Evolutionary conservation across 140 eudicot genomes (phyloP).

Genomic region (Erigeron philadelphicus): DNA sequence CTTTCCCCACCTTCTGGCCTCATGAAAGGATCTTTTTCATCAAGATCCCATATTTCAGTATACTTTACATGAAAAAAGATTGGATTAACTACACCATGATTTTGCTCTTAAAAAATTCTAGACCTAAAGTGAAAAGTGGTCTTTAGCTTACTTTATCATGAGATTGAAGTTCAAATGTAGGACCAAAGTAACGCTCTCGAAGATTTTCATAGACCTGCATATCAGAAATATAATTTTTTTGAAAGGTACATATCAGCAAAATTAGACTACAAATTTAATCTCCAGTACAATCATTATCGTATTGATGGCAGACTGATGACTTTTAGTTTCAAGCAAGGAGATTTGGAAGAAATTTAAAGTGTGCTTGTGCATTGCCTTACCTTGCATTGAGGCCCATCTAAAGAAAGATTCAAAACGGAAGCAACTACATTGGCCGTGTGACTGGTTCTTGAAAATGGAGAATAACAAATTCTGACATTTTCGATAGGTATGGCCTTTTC

Average conservation of each 20-base stretch:
- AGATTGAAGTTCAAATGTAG: conserved; percentile 71
- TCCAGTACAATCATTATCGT: no score
- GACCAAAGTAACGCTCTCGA: conserved; percentile 85
- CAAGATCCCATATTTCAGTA: conserved; percentile 83
- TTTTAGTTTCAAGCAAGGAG: no score
- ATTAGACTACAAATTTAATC: no score
- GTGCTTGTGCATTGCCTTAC: conserved; percentile 33
- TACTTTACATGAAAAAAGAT: conserved; percentile 36
- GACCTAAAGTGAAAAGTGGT: not conserved
- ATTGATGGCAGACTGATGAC: no score
- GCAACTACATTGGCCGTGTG: conserved; percentile 91
- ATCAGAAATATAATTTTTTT: not conserved
- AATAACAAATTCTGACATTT: conserved; percentile 80
- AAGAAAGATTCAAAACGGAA: conserved; percentile 58
- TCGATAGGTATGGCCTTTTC: conserved; percentile 48
- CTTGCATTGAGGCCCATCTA: conserved; percentile 77
- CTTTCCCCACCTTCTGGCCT: conserved; percentile 92
- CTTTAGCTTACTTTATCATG: conserved; percentile 71
- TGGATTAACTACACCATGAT: no score
- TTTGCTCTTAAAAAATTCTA: not conserved
- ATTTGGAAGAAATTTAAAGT: not conserved
- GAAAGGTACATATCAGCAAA: no score
- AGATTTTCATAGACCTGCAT: conserved; percentile 56
- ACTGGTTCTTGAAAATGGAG: conserved; percentile 91
- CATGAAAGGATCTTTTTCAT: conserved; percentile 76